Evolutionary conservation across 2,329 filamentous ascomycete genomes (phyloP), one percentile per base, ranked within the genome.

Genomic region (Alternaria sp.): DNA sequence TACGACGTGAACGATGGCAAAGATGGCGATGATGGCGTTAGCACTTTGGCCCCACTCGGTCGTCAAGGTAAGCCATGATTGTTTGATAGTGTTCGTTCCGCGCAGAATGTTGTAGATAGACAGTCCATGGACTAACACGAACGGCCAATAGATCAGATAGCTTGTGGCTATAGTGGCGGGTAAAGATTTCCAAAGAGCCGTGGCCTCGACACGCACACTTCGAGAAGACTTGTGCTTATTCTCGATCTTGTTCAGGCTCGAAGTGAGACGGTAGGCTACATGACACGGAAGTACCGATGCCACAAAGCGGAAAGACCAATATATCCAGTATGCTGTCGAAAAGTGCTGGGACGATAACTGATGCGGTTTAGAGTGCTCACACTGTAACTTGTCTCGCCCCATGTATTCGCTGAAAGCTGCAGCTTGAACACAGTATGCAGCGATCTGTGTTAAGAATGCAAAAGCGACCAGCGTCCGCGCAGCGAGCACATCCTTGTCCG

Each of bases 371-470:
- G 32, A 40, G 8, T 8, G 5, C 4, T 3, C 0, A 10, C 32
- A 40, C 4, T 0, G 32, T 0, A 6, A 3, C 2, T 9, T 10
- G 4, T 40, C 15, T 6, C 15, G 36, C 36, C 5, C 15, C 1
- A 1, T 5, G 15, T 40, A 40, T 40, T 0, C 1, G 4, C 2
- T 3, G 36, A 40, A 40, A 17, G 36, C 36, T 5, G 1, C 0
- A 2, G 15, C 36, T 9, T 40, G 36, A 1, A 40, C 36, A 5
- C 0, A 1, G 1, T 0, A 40, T 0, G 15, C 36, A 3, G 2
- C 2, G 0, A 40, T 0, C 36, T 40, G 36, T 1, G n/a, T 40
- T n/a, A 6, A 0, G 1, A 40, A 40, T 2, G n/a, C 36, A 9
- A 6, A 17, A 1, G 2, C 0, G 0, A 40, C 36, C n/a, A 40